Evolutionary conservation across 768 basidiomycete species (phyloP).

Genomic region (Leccinum olivaceopallidum): DNA sequence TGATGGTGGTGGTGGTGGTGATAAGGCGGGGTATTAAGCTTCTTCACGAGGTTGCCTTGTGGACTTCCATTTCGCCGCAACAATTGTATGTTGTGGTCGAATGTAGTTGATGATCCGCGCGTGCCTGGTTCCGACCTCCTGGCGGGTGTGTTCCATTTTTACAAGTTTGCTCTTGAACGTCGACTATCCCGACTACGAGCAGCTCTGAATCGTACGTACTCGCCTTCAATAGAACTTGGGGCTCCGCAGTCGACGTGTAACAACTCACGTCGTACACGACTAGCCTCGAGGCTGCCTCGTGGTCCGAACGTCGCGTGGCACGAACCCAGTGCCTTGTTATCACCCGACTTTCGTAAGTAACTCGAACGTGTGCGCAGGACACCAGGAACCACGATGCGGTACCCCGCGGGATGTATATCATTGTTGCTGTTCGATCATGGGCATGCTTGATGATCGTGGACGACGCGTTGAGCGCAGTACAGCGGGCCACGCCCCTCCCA

Average conservation of each 20-base stretch:
- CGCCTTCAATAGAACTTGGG: neutral
- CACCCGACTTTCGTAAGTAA: neutral
- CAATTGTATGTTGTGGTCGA: neutral
- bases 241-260: neutral
- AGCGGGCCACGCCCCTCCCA: neutral
- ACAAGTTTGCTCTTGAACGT: too few species aligned
- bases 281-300: constrained; percentile 23
- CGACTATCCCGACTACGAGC: neutral
- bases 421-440: too few species aligned
- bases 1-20: constrained; percentile 1
- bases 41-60: constrained; percentile 21
- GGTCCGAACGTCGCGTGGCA: neutral
- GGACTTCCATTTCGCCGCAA: constrained; percentile 4
- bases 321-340: neutral
- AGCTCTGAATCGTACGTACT: neutral
- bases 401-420: neutral
- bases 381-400: neutral
- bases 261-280: neutral
- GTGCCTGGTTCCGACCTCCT: neutral
- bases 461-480: neutral
- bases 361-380: neutral
- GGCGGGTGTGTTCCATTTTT: neutral
- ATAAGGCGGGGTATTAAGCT: constrained; percentile 20
- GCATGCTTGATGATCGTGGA: neutral
- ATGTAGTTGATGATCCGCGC: too few species aligned